phyloP scores from a whole-genome alignment of 495 filamentous ascomycete species.

The Hypoxylon fragiforme region DNA sequence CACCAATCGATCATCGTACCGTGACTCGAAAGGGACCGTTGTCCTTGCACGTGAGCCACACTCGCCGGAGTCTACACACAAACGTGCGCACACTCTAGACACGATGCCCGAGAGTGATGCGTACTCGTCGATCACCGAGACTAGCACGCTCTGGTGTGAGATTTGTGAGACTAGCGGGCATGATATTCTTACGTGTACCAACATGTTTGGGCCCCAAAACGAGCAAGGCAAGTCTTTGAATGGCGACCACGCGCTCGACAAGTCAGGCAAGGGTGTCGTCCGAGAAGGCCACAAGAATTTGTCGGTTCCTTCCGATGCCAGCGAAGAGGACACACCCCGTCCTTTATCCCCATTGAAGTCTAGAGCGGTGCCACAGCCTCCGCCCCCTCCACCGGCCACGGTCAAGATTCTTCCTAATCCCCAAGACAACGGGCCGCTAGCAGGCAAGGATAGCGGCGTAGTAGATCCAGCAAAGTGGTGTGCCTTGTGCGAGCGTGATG shows the following conservation, averaged over 20 bases:
- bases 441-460: slow-evolving; percentile 77
- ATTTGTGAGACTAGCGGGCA: slow-evolving; percentile 94
- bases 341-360: slow-evolving; percentile 56
- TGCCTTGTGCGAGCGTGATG: slow-evolving; percentile 93
- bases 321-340: slow-evolving; percentile 50
- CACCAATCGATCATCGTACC: slow-evolving; percentile 55
- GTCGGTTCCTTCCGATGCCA: slow-evolving; percentile 37
- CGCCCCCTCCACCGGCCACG: slow-evolving; percentile 23
- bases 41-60: slow-evolving; percentile 51
- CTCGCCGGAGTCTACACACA: slow-evolving; percentile 44
- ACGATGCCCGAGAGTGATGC: slow-evolving; percentile 74
- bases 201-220: slow-evolving; percentile 68
- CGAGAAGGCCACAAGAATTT: slow-evolving; percentile 51
- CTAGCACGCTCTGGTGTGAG: slow-evolving; percentile 84
- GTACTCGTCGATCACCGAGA: slow-evolving; percentile 72
- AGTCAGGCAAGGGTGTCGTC: slow-evolving; percentile 50
- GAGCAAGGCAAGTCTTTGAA: slow-evolving; percentile 37
- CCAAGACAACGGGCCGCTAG: slow-evolving; percentile 70
- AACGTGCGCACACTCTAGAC: slow-evolving; percentile 52
- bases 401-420: slow-evolving; percentile 58
- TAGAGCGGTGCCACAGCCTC: slow-evolving; percentile 26
- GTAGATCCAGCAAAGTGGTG: slow-evolving; percentile 93
- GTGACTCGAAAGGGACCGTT: slow-evolving; percentile 63
- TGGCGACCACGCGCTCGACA: slow-evolving; percentile 21
- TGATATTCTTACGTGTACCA: slow-evolving; percentile 90